Conservation (phyloP, 768 basidiomycete genomes). For the Clavulina sp. region DNA sequence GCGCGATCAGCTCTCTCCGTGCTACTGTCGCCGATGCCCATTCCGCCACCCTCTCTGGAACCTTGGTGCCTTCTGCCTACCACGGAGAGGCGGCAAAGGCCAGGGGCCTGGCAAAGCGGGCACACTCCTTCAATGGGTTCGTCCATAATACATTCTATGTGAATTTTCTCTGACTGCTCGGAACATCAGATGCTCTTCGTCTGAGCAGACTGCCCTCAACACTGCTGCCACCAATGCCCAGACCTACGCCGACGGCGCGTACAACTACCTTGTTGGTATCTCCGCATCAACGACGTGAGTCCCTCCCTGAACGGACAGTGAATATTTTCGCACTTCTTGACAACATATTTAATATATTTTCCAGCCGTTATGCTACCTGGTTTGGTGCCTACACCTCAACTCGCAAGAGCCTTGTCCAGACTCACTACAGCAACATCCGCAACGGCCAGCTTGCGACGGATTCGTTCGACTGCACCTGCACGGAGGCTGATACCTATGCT, state of each 20-base stretch:
- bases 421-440: constrained; percentile 1
- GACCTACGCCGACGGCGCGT: background rate
- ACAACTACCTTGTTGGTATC: background rate
- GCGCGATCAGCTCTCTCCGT: background rate
- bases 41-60: background rate
- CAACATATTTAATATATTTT: too few species aligned
- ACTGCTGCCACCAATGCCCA: background rate
- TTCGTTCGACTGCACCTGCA: constrained; percentile 10
- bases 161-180: background rate
- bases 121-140: too few species aligned
- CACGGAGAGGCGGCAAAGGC: too few species aligned
- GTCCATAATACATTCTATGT: background rate
- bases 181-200: background rate
- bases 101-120: too few species aligned
- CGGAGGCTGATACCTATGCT: constrained; percentile 7
- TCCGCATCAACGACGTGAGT: background rate
- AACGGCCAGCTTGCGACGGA: background rate
- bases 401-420: background rate
- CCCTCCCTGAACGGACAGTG: too few species aligned
- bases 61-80: background rate
- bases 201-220: background rate
- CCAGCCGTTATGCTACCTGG: constrained; percentile 9
- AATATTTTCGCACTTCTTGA: too few species aligned
- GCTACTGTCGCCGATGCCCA: background rate
- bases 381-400: constrained; percentile 4